These are phyloP conservation scores for Globisporangium sylvaticum DNA, from an alignment of 352 stramenopile species.

Conservation along the genomic window DNA sequence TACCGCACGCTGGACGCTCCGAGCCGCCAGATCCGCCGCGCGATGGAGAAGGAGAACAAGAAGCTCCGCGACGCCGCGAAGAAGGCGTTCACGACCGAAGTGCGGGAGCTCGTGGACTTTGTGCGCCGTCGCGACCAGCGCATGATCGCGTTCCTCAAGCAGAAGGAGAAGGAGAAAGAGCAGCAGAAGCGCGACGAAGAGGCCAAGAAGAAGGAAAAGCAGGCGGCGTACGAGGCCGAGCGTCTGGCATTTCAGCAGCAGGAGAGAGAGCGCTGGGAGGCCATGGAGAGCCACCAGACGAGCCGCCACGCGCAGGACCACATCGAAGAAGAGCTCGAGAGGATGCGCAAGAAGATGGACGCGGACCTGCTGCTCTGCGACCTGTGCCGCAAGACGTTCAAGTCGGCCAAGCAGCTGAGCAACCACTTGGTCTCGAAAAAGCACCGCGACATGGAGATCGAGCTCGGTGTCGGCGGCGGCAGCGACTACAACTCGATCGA, in stretches of 20 bases:
- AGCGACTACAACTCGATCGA: conserved; percentile 53
- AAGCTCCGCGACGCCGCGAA: conserved; percentile 77
- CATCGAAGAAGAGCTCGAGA: conserved; percentile 64
- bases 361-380: conserved; percentile 68
- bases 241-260: conserved; percentile 67
- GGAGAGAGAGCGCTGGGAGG: conserved; percentile 55
- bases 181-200: conserved; percentile 46
- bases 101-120: conserved; percentile 82
- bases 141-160: conserved; percentile 59
- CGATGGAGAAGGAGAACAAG: conserved; percentile 89
- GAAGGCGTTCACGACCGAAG: conserved; percentile 73
- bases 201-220: conserved; percentile 47
- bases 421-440: conserved; percentile 83
- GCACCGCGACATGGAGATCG: conserved; percentile 68
- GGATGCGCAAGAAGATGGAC: conserved; percentile 63
- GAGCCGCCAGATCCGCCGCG: conserved; percentile 66
- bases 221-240: conserved; percentile 56
- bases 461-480: conserved; percentile 48
- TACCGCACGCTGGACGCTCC: conserved; percentile 82
- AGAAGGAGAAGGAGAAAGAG: conserved; percentile 60
- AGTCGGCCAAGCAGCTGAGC: conserved; percentile 76
- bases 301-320: conserved; percentile 47
- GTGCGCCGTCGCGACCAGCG: conserved; percentile 73
- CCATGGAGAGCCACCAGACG: conserved; percentile 30
- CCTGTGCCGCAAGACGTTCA: conserved; percentile 82